Conservation (phyloP, 2,329 filamentous ascomycete genomes). For the Fusarium graminum region DNA sequence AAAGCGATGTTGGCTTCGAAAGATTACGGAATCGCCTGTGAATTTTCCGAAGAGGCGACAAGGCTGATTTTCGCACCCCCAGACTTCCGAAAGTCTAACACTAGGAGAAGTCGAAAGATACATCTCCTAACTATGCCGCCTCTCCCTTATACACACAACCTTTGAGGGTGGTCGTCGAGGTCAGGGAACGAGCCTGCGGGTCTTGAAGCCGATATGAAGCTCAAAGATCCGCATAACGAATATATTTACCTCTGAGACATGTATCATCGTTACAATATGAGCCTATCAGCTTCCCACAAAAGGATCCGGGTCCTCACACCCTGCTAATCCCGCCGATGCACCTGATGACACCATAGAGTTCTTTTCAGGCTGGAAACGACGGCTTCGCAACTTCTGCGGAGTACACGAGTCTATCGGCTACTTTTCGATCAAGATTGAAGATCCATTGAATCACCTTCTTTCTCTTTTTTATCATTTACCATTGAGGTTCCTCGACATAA, state of each 20-base stretch:
- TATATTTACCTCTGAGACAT: conserved; percentile 21
- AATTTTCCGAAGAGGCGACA: not conserved
- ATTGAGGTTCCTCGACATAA: no score
- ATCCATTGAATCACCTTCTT: conserved; percentile 19
- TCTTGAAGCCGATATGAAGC: not conserved
- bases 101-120: not conserved
- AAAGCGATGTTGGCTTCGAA: not conserved
- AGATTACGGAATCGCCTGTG: no score
- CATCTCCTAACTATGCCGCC: no score
- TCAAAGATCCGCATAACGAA: not conserved
- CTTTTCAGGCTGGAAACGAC: conserved; percentile 22
- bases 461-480: not conserved
- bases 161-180: no score
- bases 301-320: not conserved
- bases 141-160: no score
- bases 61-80: no score
- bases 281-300: conserved; percentile 3
- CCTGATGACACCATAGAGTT: not conserved
- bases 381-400: conserved; percentile 24
- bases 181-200: not conserved
- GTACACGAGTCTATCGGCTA: conserved; percentile 20
- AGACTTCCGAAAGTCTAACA: accelerated
- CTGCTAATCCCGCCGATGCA: not conserved
- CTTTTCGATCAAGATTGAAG: not conserved
- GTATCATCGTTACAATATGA: conserved; percentile 13